Evolutionary conservation across 345 rosid genomes (phyloP), one percentile per base, ranked within the genome.

Genomic region (Pelargonium nanum): DNA sequence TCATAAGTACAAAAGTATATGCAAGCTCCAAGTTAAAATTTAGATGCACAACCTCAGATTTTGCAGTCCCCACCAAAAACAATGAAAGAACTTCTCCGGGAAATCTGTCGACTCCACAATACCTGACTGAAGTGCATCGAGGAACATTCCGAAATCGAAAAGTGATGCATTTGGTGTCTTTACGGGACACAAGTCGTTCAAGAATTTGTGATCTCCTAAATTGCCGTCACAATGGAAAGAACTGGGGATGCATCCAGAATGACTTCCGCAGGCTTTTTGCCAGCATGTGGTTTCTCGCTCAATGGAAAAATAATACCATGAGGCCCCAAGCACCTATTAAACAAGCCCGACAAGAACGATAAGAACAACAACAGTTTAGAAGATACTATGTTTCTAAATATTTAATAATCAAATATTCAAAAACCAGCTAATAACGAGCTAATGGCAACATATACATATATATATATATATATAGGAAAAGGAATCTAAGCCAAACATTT

Each of bases 1-100:
- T n/a, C n/a, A 30, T 30, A 30, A 5, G 40, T 5, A 30, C 10
- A 12, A 6, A 30, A 30, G 40, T 30, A 30, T 30, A 30, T 30
- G 4, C n/a, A n/a, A n/a, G n/a, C n/a, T n/a, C n/a, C n/a, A n/a
- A 30, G 40, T 30, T 30, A 5, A 30, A 3, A n/a, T n/a, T 30
- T 58, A 69, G 1, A 4, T 63, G 19, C 71, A 34, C 9, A 12
- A 86, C 93, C 93, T 86, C 70, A 86, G 80, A 72, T 82, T 81
- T 57, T 75, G 93, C 55, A 86, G 78, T 44, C 89, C 93, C 93
- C 93, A 86, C 91, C 85, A 85, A 52, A 85, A 85, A 70, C 89
- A 84, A 75, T 80, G 83, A 45, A 83, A 80, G 58, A 83, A 80
- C 72, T 86, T 86, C 65, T 78, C 67, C 2, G 87, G 87, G 64